Evolutionary conservation across 306 rosid species (phyloP), one percentile per base, ranked within the genome.

Genomic region (Geum urbanum): DNA sequence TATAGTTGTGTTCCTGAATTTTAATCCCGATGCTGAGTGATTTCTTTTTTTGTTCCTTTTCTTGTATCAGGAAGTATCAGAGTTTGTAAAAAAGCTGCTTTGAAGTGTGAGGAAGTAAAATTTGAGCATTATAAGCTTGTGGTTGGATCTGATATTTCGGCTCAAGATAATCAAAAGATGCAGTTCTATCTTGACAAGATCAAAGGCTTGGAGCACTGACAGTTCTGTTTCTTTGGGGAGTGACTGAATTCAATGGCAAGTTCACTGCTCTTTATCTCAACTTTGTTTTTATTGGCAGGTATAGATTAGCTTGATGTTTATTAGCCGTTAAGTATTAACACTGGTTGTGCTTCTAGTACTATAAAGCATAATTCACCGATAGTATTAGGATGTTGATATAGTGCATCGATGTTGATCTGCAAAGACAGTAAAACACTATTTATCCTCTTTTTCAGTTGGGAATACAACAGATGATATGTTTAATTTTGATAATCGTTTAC

Each of bases 101-200:
- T 87, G 76, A 90, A 86, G 81, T 77, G 88, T 35, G 96, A 94
- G 57, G 78, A 83, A 79, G 71, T 76, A 35, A 94, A 90, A 72
- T 90, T 90, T 81, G 84, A 90, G 77, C 95, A 84, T 69, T 75
- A 73, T 85, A 90, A 90, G 75, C 77, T 90, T 72, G 72, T 68
- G 56, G 85, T 73, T 68, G 89, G 88, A 62, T 80, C 77, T 80
- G 77, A 70, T 74, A 77, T 87, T 18, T 80, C 88, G 7, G 53
- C 79, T 37, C 80, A 83, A 40, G 84, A 76, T 59, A 41, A 80
- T 59, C 71, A 76, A 70, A 87, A 87, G 60, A 85, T 94, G 94
- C 89, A 85, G 63, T 75, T 39, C 63, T 73, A 60, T 72, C 84
- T 90, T n/a, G 96, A 87, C 12, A 77, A 75, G 75, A 86, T 90